Evolutionary conservation across 1,139 yeast genomes (phyloP).

Genomic region (Candida gigantensis): DNA sequence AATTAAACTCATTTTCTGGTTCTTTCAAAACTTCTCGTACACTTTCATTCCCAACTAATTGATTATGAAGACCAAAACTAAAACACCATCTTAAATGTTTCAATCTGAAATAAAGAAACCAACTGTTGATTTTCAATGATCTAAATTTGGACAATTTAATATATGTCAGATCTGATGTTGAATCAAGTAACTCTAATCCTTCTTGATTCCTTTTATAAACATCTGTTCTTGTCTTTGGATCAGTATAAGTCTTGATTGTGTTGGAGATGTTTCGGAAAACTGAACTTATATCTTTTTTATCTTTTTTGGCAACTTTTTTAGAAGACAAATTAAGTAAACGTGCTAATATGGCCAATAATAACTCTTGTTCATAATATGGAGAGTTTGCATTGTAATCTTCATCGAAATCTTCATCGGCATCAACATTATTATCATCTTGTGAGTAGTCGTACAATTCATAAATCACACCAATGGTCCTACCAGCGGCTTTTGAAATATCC

Average conservation of each 20-base stretch:
- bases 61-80: constrained; percentile 66
- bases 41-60: constrained; percentile 53
- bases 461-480: constrained; percentile 60
- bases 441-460: constrained; percentile 59
- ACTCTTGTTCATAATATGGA: constrained; percentile 63
- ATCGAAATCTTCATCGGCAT: constrained; percentile 39
- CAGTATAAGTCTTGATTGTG: constrained; percentile 49
- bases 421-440: constrained; percentile 25
- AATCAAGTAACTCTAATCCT: constrained; percentile 43
- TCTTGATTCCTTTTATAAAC: constrained; percentile 36
- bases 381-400: constrained; percentile 45
- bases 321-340: constrained; percentile 54
- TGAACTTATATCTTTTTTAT: constrained; percentile 60
- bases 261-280: constrained; percentile 61
- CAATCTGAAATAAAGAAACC: constrained; percentile 65
- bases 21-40: constrained; percentile 47
- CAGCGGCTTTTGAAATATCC: constrained; percentile 54
- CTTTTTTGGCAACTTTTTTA: constrained; percentile 60
- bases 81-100: constrained; percentile 71
- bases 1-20: constrained; percentile 38
- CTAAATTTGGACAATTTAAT: constrained; percentile 57
- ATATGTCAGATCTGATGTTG: constrained; percentile 44
- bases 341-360: constrained; percentile 44
- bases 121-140: constrained; percentile 60
- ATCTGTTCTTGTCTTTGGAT: constrained; percentile 38